Percentiles rank a stretch among this genome's conserved stretches.
Conservation (phyloP, 2,329 filamentous ascomycete species). For the Lizonia empirigonia region DNA sequence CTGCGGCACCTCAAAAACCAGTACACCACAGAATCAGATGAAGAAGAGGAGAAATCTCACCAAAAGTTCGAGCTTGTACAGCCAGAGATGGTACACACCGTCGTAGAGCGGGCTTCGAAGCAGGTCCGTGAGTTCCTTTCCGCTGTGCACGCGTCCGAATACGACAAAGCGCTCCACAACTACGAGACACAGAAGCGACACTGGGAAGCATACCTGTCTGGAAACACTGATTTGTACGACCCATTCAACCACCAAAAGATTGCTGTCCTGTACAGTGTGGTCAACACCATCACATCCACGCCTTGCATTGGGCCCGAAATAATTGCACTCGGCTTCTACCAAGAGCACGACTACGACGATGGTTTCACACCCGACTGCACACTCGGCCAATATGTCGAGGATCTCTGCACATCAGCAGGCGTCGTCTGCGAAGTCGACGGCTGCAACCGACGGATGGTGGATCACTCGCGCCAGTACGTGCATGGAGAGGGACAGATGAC, state of each 20-base stretch:
- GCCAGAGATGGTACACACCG: slow-evolving; percentile 91
- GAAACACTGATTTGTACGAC: slow-evolving; percentile 87
- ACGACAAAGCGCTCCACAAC: slow-evolving; percentile 91
- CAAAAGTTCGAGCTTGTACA: slow-evolving; percentile 88
- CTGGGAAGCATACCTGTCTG: slow-evolving; percentile 94
- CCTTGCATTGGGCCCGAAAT: slow-evolving; percentile 90
- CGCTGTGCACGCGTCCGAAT: slow-evolving; percentile 94
- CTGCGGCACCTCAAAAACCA: slow-evolving; percentile 84
- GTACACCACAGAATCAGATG: slow-evolving; percentile 50
- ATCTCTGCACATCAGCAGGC: slow-evolving; percentile 77
- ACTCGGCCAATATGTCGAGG: slow-evolving; percentile 92
- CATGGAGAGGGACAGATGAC: slow-evolving; percentile 94
- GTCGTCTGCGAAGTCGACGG: slow-evolving; percentile 81
- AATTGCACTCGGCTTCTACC: slow-evolving; percentile 91
- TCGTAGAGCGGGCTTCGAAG: slow-evolving; percentile 77
- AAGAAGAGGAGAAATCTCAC: slow-evolving; percentile 46
- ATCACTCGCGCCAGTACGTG: slow-evolving; percentile 96
- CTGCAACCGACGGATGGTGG: slow-evolving; percentile 85
- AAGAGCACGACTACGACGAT: slow-evolving; percentile 75
- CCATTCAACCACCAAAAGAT: slow-evolving; percentile 97
- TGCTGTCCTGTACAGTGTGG: slow-evolving; percentile 88
- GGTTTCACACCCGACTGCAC: slow-evolving; percentile 85
- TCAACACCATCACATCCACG: slow-evolving; percentile 91
- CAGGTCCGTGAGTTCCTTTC: slow-evolving; percentile 93
- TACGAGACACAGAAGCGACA: slow-evolving; percentile 94